Base-by-base conservation (phyloP, 495 filamentous ascomycete species). In the Tuber calosporum region DNA sequence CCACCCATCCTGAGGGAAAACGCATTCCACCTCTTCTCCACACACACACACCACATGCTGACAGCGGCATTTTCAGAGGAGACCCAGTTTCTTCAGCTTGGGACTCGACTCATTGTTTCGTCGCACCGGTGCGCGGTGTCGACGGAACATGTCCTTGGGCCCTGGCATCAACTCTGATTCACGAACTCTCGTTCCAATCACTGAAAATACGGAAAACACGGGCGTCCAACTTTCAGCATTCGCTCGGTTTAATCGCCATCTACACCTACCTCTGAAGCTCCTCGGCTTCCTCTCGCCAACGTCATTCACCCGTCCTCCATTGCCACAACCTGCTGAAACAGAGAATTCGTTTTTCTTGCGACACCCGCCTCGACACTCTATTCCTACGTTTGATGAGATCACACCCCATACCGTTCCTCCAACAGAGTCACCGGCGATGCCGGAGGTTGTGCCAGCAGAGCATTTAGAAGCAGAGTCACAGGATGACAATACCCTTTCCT, bases 61-160 rank as follows among this genome's bases (percentile, higher is more conserved):
- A 34, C 53, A 34, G 19, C 53, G 26, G 26, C 53, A 62, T 62
- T 62, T 62, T 62, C 26, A 62, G 26, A 30, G 53, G 26, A 62
- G 53, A 62, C 26, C 30, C 53, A 19, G 26, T 73, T 78, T 75
- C 68, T 62, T 70, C 68, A 73, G 67, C 69, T 43, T 77, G 76
- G 76, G 71, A 78, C 75, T 77, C 58, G 45, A 68, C 66, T 39
- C 68, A 71, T 68, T 69, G 76, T 78, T 78, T 77, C 76, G 76
- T 78, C 76, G 70, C 76, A 78, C 76, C 70, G 66, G 41, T 22
- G 30, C 34, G 58, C 73, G 75, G 73, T 77, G 76, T 67, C 73
- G 76, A 77, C 76, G 76, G 75, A 74, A 77, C 75, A 78, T 78
- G 76, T 78, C 74, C 76, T 77, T 76, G 68, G 77, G 70, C 43